Conservation (phyloP, 352 stramenopile species). For the Phytopythium sindhum region DNA sequence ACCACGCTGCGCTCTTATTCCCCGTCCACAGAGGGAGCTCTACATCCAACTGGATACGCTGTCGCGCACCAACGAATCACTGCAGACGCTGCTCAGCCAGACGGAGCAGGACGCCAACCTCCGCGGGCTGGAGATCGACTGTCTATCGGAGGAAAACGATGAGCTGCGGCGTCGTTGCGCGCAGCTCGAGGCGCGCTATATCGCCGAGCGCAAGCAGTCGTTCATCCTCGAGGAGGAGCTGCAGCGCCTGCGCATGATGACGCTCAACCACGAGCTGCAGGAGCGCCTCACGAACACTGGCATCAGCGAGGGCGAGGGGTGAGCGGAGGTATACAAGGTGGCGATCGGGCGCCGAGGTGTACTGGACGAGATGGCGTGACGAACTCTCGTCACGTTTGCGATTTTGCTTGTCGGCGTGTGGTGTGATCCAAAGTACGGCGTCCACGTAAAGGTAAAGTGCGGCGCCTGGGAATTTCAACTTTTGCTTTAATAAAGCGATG, state of each 20-base stretch:
- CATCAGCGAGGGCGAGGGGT: constrained; percentile 3
- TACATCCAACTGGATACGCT: constrained; percentile 57
- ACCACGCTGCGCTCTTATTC: constrained; percentile 7
- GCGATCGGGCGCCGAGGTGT: background rate
- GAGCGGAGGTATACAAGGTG: background rate
- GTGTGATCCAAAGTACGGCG: background rate
- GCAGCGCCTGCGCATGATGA: constrained; percentile 48
- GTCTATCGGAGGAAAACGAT: constrained; percentile 75
- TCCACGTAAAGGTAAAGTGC: constrained; percentile 4
- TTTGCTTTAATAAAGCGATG: background rate
- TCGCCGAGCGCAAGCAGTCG: constrained; percentile 61
- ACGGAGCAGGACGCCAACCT: constrained; percentile 62
- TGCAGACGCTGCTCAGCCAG: constrained; percentile 58
- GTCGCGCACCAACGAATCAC: constrained; percentile 55
- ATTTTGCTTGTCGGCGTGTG: constrained; percentile 1
- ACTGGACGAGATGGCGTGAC: background rate
- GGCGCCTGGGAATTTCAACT: background rate
- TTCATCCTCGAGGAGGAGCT: constrained; percentile 65
- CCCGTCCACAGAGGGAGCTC: constrained; percentile 38
- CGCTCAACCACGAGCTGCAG: constrained; percentile 38
- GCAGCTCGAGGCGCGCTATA: constrained; percentile 63
- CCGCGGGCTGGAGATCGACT: constrained; percentile 65
- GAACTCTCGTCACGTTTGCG: background rate
- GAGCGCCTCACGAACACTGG: constrained; percentile 15
- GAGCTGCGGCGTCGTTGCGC: constrained; percentile 57